These are phyloP conservation scores for Parathielavia hyrcaniae DNA, from an alignment of 495 filamentous ascomycete species.

Conservation along the genomic window DNA sequence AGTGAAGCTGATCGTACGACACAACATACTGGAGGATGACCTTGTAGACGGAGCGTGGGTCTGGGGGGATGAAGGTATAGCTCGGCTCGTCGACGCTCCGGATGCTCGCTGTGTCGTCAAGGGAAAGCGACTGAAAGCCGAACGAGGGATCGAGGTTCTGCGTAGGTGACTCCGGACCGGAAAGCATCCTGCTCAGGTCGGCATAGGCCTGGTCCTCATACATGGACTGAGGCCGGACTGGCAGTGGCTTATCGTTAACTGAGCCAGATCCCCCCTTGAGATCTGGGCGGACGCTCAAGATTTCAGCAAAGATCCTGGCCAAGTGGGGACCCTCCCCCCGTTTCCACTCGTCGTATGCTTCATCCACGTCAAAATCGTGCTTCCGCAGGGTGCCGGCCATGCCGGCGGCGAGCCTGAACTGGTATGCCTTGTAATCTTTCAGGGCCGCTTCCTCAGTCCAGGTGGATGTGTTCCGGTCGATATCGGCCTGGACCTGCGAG, in stretches of 20 bases:
- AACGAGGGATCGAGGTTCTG: conserved; percentile 72
- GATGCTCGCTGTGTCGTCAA: conserved; percentile 52
- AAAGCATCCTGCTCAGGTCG: conserved; percentile 53
- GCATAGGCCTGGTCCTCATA: conserved; percentile 49
- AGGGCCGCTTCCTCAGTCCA: conserved; percentile 94
- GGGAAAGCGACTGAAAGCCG: conserved; percentile 65
- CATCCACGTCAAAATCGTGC: conserved; percentile 86
- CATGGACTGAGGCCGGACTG: conserved; percentile 35
- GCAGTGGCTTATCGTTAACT: conserved; percentile 43
- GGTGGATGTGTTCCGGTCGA: conserved; percentile 65
- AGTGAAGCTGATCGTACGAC: conserved; percentile 51
- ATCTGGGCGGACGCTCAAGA: conserved; percentile 80
- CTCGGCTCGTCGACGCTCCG: conserved; percentile 46
- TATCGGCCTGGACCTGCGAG: conserved; percentile 72
- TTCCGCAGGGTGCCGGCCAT: conserved; percentile 68
- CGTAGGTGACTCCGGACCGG: conserved; percentile 34
- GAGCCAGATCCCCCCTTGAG: conserved; percentile 57
- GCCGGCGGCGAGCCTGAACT: conserved; percentile 71
- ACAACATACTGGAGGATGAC: conserved; percentile 69
- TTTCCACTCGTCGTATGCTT: conserved; percentile 85
- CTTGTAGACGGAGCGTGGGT: conserved; percentile 75
- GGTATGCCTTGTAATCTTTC: conserved; percentile 87
- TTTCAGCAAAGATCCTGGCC: conserved; percentile 86
- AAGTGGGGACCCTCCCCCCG: conserved; percentile 74
- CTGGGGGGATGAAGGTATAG: conserved; percentile 85